Evolutionary conservation across 2,329 filamentous ascomycete species (phyloP).

Genomic region (Calonectria leucothoes): DNA sequence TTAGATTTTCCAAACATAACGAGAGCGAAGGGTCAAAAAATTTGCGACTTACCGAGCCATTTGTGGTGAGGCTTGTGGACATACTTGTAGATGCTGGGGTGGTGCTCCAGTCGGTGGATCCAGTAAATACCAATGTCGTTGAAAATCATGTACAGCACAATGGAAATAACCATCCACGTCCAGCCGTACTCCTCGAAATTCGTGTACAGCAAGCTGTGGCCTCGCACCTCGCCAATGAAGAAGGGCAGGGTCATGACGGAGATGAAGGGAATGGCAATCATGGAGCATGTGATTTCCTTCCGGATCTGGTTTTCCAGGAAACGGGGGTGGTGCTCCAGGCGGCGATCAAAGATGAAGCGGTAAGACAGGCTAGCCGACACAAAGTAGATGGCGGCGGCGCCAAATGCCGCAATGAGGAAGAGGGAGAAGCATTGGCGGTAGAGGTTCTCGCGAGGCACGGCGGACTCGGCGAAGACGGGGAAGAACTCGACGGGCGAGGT

Average conservation of each 20-base stretch:
- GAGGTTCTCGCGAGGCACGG: constrained; percentile 55
- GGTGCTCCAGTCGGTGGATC: constrained; percentile 59
- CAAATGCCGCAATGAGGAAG: constrained; percentile 52
- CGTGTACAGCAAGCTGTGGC: constrained; percentile 56
- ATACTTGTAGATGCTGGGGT: constrained; percentile 59
- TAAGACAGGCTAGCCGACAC: constrained; percentile 78
- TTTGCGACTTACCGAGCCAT: constrained; percentile 54
- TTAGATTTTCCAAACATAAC: constrained; percentile 1
- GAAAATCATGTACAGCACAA: constrained; percentile 56
- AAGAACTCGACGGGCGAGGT: constrained; percentile 27
- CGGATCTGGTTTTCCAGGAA: constrained; percentile 61
- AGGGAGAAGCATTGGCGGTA: constrained; percentile 53
- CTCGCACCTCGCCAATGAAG: constrained; percentile 61
- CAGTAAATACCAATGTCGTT: constrained; percentile 60
- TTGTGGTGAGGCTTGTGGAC: constrained; percentile 62
- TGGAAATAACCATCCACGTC: constrained; percentile 52
- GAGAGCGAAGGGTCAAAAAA: neutral
- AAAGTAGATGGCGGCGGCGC: constrained; percentile 66
- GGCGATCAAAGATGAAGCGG: constrained; percentile 69
- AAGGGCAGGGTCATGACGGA: constrained; percentile 57
- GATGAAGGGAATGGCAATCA: constrained; percentile 57
- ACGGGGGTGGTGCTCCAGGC: constrained; percentile 58
- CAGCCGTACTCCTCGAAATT: constrained; percentile 53
- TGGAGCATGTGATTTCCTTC: constrained; percentile 56
- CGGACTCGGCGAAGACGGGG: constrained; percentile 40